Base-by-base conservation (phyloP, 192 early-diverging fungal genomes). In the Rhizophagus clarus region DNA sequence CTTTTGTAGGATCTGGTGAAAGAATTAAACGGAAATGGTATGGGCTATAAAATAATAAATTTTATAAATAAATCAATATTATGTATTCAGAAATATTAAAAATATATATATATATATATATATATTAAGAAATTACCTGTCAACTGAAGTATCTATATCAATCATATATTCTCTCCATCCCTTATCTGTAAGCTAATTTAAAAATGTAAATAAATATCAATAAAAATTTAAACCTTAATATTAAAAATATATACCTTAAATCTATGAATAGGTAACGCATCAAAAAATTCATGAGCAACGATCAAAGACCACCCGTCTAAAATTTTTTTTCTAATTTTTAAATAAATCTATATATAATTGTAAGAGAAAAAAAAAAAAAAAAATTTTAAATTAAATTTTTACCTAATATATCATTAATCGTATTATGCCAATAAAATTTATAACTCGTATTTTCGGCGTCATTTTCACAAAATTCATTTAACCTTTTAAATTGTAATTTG, bases 211-310 rank as follows among this genome's bases (percentile, higher is more conserved):
- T n/a, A 24, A 40, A 40, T 11, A 42, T 29, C 17, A 22, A 40
- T 42, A 12, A 74, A 29, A 56, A 2, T 20, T 8, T 20, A 1
- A 28, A 61, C 34, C 17, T 34, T 22, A 3, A 31, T 61, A 20
- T 17, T 64, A 45, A 77, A 42, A 66, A 34, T 66, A 40, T 3
- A 76, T 77, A 45, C 61, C 37, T 95, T 84, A 81, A 96, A 95
- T 77, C 91, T 92, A 87, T 95, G 93, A 26, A 98, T 87, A 0
- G 98, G 96, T 70, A 99, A 86, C 0, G 98, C 97, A 78, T 99
- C 98, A 87, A 99, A 98, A 74, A 98, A 98, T 85, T 99, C 98
- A 85, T 99, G 97, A 0, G 96, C 96, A 78, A 97, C 86, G 28
- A 96, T 83, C 63, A 96, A 76, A 20, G 94, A 92, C 68, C 90